These are phyloP conservation scores for Bacidia rubella DNA, from an alignment of 495 filamentous ascomycete genomes.

Conservation along the genomic window DNA sequence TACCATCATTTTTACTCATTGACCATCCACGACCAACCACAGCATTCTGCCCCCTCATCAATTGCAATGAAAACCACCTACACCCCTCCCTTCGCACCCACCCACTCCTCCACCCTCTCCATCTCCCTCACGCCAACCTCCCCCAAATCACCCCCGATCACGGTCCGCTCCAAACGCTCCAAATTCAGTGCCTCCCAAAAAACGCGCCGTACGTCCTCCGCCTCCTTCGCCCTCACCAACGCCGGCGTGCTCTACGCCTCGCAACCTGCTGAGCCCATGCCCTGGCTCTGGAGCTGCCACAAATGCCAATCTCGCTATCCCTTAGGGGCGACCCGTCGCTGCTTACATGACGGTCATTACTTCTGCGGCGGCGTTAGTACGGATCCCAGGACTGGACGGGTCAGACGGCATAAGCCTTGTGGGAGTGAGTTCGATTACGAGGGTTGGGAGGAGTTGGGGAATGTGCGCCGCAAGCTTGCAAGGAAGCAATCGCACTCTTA, in stretches of 20 bases:
- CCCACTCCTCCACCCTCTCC: slow-evolving; percentile 11
- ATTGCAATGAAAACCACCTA: neutral
- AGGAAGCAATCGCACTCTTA: no score
- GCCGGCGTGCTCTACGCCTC: no score
- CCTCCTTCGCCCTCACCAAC: neutral
- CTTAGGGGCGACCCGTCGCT: slow-evolving; percentile 31
- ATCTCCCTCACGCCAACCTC: slow-evolving; percentile 4
- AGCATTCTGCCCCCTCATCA: no score
- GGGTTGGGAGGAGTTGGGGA: slow-evolving; percentile 30
- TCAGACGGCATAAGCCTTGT: slow-evolving; percentile 26
- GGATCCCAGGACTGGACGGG: slow-evolving; percentile 16
- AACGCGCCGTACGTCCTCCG: no score
- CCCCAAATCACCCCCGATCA: slow-evolving; percentile 4
- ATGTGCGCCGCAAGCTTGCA: slow-evolving; percentile 26
- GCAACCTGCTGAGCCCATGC: slow-evolving; percentile 7
- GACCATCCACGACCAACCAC: no score
- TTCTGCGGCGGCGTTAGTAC: slow-evolving; percentile 31
- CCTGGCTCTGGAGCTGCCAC: slow-evolving; percentile 37
- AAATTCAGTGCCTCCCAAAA: no score
- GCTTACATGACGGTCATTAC: slow-evolving; percentile 34
- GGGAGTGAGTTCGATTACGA: slow-evolving; percentile 33
- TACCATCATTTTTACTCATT: no score
- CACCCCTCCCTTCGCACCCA: slow-evolving; percentile 3
- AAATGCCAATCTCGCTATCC: slow-evolving; percentile 28
- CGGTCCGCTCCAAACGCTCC: no score